Base-by-base conservation (phyloP, 1,139 yeast genomes). In the Saccharomyces uvarum region DNA sequence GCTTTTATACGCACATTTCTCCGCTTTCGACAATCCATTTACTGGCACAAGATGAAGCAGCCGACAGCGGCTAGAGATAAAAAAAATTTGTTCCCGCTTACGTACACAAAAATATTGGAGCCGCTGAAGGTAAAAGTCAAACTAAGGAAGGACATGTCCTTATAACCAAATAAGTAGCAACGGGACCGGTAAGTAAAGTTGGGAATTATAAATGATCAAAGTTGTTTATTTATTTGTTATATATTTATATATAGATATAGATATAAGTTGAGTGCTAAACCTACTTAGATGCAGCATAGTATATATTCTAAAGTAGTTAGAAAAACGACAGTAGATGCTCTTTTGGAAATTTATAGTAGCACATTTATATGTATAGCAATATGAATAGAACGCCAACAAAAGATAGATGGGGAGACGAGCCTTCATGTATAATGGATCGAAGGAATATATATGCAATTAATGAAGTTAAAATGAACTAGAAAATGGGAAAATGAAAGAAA, bases 41-140 rank as follows among this genome's bases (percentile, higher is more conserved):
- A 16, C 44, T 38, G 44, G 44, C 44, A 38, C 44, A 38, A 38
- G 19, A 38, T 38, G 44, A 38, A 14, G 11, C 24, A 38, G 21
- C 44, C 44, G 44, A 38, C 13, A 21, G 44, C 44, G 44, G 44
- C 44, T 38, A 38, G 21, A 38, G 44, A 9, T 38, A 4, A 38
- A 16, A 16, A 16, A 16, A 38, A 38, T 16, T 4, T 38, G 44
- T 38, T 21, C 21, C 13, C 21, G 44, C 44, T 38, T 38, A 38
- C 44, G 44, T 38, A 38, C 44, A 38, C 44, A 38, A 38, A 38
- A 38, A 38, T 38, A 16, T 38, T 38, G 44, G 44, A 16, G 44
- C 44, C 44, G 24, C 41, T 11, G 2, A 7, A 38, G 24, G 24
- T 21, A 5, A 38, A 38, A 9, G 19, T 8, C 13, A 38, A 16